Evolutionary conservation across 257 asterid genomes (phyloP), one percentile per base, ranked within the genome.

Genomic region (Jasminum sambac): DNA sequence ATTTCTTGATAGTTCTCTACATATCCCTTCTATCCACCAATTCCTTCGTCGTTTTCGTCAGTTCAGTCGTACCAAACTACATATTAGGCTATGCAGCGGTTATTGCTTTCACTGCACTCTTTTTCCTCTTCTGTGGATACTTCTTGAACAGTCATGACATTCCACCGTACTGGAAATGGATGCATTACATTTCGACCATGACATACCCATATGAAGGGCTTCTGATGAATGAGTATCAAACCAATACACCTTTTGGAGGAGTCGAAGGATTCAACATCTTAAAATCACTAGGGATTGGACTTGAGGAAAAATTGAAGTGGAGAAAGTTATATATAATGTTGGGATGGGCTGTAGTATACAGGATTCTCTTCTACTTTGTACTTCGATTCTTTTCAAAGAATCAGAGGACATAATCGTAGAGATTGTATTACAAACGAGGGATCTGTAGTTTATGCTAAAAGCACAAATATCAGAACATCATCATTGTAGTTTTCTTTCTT

Each of bases 41-140:
- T 77, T 90, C 96, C 2, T 90, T 90, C 60, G 97, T 90, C n/a
- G 87, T 90, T 1, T 90, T 90, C 23, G 83, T 90, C 14, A 86
- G 92, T 86, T 84, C 96, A 7, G 89, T 91, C 5, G 96, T 91
- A 9, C 97, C 97, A 4, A 91, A 87, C 79, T 91, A 87, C 82
- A 91, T 91, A n/a, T 70, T 91, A 3, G 96, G 97, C 2, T 91
- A 91, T 61, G 96, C 96, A 0, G 93, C 96, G 8, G 97, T 89
- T 2, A 91, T 91, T 23, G 97, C 97, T 3, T 91, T 91, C 88
- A 91, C 89, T 0, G 97, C 97, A 0, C 82, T 91, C 0, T 91
- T 91, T 80, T 91, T 89, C 79, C 82, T 91, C 60, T 91, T 91
- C 65, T 91, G 95, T 37, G 96, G 97, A 0, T 91, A 89, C 76